Conservation (phyloP, 2,329 filamentous ascomycete genomes). For the Cladophialophora chaetospira region DNA sequence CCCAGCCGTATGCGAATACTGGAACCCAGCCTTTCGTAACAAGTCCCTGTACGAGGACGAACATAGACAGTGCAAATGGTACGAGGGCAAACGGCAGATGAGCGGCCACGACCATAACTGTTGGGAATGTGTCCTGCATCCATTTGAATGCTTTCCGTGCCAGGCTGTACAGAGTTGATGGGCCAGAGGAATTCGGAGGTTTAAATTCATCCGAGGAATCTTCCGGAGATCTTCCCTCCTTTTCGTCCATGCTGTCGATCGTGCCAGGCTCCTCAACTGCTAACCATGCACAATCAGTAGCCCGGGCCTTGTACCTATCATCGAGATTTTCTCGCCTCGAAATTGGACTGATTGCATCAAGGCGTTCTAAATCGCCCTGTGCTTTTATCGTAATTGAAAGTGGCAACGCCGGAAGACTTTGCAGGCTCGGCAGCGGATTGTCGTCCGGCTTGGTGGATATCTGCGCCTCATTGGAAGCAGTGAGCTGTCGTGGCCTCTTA, state of each 20-base stretch:
- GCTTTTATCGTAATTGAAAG: too few species aligned
- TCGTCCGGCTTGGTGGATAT: background rate
- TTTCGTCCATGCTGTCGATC: too few species aligned
- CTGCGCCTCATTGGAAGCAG: background rate
- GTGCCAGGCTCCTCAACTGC: too few species aligned
- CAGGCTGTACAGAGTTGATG: background rate
- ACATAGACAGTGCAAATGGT: slow-evolving; percentile 74
- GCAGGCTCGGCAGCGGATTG: background rate
- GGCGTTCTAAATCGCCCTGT: too few species aligned
- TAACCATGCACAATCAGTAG: too few species aligned
- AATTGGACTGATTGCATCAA: too few species aligned
- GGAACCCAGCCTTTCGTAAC: slow-evolving; percentile 75
- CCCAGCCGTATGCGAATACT: slow-evolving; percentile 66
- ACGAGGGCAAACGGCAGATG: slow-evolving; percentile 69
- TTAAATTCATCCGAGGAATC: background rate
- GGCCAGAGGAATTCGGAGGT: background rate
- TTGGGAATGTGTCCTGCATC: slow-evolving; percentile 71
- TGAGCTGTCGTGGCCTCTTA: background rate
- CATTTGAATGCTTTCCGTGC: slow-evolving; percentile 43
- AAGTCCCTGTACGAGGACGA: slow-evolving; percentile 70
- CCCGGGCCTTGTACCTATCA: too few species aligned
- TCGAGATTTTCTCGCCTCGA: too few species aligned
- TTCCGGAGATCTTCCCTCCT: too few species aligned
- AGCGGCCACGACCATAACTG: slow-evolving; percentile 63
- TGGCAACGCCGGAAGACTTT: background rate